Evolutionary conservation across 1,139 yeast genomes (phyloP).

Genomic region (Geotrichum siamense): DNA sequence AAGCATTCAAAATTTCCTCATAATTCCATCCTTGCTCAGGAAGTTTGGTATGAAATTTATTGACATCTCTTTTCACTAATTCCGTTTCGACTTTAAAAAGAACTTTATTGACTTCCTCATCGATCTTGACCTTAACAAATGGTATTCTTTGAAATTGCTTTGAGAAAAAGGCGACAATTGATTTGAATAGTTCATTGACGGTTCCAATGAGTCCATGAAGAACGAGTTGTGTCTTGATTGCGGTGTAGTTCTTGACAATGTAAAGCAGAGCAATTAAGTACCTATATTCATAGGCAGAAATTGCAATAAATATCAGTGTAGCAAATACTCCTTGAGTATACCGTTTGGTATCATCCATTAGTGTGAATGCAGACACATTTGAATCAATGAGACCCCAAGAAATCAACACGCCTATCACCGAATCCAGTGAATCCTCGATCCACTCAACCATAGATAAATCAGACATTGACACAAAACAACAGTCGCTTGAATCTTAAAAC

Average conservation of each 20-base stretch:
- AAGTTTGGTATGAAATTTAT: slow-evolving; percentile 43
- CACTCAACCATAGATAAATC: background rate
- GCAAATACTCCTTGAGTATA: background rate
- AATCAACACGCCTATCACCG: background rate
- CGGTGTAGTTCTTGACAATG: background rate
- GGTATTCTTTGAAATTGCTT: slow-evolving; percentile 36
- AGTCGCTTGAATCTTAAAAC: too few relatives aligned
- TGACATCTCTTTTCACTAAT: slow-evolving; percentile 47
- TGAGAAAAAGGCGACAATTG: slow-evolving; percentile 18
- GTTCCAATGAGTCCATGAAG: slow-evolving; percentile 14
- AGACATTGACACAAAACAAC: too few relatives aligned
- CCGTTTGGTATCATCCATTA: too few relatives aligned
- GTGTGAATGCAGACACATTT: background rate
- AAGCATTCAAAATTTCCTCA: slow-evolving; percentile 41
- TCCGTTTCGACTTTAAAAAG: slow-evolving; percentile 46
- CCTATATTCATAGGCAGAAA: background rate
- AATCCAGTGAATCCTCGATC: background rate
- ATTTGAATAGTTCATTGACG: slow-evolving; percentile 1
- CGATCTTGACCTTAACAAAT: slow-evolving; percentile 49
- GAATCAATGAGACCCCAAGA: background rate
- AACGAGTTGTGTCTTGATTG: slow-evolving; percentile 4
- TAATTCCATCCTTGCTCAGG: slow-evolving; percentile 53
- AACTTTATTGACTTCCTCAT: slow-evolving; percentile 49
- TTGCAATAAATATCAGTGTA: background rate
- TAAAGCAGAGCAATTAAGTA: slow-evolving; percentile 5